Conservation (phyloP, 768 basidiomycete species). For the Suillus sp. region DNA sequence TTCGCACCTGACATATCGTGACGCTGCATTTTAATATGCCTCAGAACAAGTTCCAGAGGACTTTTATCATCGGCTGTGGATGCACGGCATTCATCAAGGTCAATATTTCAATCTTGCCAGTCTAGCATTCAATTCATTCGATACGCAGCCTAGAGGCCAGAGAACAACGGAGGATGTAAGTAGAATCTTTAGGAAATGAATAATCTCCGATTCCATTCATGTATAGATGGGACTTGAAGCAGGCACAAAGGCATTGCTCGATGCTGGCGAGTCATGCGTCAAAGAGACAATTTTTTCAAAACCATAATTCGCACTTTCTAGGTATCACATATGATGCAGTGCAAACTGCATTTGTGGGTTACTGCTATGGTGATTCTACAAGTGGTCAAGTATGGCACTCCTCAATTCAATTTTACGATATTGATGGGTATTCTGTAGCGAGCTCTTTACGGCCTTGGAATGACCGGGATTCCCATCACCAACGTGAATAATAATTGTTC, state of each 20-base stretch:
- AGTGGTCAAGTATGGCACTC: constrained; percentile 59
- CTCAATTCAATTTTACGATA: not conserved
- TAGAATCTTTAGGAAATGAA: not conserved
- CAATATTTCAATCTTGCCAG: constrained; percentile 14
- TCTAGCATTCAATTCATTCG: constrained; percentile 14
- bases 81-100: constrained; percentile 83
- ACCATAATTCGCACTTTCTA: constrained; percentile 24
- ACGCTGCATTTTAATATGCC: not conserved
- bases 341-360: constrained; percentile 75
- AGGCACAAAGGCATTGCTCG: constrained; percentile 82
- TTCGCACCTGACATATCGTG: not conserved
- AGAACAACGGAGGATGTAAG: constrained; percentile 74
- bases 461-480: constrained; percentile 81
- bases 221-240: constrained; percentile 84
- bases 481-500: constrained; percentile 92
- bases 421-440: constrained; percentile 49
- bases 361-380: constrained; percentile 80
- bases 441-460: constrained; percentile 78
- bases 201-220: constrained; percentile 3
- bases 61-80: constrained; percentile 73
- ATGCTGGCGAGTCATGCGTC: constrained; percentile 56
- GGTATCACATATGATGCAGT: constrained; percentile 83
- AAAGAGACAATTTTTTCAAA: not conserved
- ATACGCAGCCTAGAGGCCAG: constrained; percentile 58
- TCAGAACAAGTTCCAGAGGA: constrained; percentile 23